Evolutionary conservation across 768 basidiomycete genomes (phyloP).

Genomic region (Pisolithus sp.): DNA sequence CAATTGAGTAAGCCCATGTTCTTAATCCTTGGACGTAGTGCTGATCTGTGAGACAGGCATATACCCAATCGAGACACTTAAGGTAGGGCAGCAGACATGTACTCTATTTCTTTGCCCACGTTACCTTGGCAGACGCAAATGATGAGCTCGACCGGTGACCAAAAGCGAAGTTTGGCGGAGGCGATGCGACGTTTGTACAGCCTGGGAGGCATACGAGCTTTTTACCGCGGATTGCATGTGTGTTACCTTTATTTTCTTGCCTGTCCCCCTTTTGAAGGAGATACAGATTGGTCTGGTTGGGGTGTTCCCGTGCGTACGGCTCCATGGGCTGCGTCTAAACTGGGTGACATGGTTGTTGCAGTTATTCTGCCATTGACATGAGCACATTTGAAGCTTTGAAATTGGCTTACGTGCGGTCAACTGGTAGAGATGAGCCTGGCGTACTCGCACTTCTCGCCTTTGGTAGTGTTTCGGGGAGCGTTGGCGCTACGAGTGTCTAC

Average conservation of each 20-base stretch:
- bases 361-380: slow-evolving; percentile 95
- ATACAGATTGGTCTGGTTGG: slow-evolving; percentile 86
- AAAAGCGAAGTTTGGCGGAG: slow-evolving; percentile 49
- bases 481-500: slow-evolving; percentile 92
- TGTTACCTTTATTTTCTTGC: slow-evolving; percentile 27
- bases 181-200: slow-evolving; percentile 73
- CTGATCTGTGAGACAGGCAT: slow-evolving; percentile 53
- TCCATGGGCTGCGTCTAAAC: neutral
- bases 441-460: slow-evolving; percentile 83
- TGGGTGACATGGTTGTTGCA: slow-evolving; percentile 21
- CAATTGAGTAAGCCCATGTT: slow-evolving; percentile 65
- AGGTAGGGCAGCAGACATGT: slow-evolving; percentile 41
- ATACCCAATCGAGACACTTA: slow-evolving; percentile 94
- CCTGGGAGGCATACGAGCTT: slow-evolving; percentile 74
- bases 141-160: slow-evolving; percentile 77
- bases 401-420: slow-evolving; percentile 79
- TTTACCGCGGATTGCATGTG: slow-evolving; percentile 87
- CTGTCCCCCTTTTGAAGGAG: slow-evolving; percentile 9
- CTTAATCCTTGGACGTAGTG: slow-evolving; percentile 3
- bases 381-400: slow-evolving; percentile 96
- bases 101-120: neutral
- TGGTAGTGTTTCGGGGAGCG: slow-evolving; percentile 87
- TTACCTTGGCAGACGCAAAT: slow-evolving; percentile 67
- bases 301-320: slow-evolving; percentile 79
- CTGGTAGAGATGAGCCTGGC: slow-evolving; percentile 84